Conservation (phyloP, 2,329 filamentous ascomycete genomes). For the Talaromyces sp. region DNA sequence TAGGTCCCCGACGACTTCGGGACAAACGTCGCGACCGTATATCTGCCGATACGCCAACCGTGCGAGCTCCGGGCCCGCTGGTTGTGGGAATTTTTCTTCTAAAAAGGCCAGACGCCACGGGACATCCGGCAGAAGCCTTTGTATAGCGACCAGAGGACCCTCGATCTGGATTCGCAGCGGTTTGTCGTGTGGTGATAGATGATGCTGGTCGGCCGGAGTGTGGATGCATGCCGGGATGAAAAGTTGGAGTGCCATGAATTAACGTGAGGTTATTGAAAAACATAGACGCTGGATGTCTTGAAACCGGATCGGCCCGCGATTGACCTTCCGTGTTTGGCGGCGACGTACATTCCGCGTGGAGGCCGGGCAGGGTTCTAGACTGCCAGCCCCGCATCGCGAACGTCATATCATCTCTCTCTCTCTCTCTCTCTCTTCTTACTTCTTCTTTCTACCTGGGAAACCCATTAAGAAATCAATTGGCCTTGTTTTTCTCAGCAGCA, state of each 20-base stretch:
- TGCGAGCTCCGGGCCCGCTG: slow-evolving; percentile 14
- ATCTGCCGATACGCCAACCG: slow-evolving; percentile 13
- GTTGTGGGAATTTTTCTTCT: slow-evolving; percentile 14
- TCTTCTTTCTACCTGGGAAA: too few relatives aligned
- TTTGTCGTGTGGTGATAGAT: slow-evolving; percentile 12
- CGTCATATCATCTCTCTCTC: not conserved
- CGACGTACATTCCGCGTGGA: not conserved
- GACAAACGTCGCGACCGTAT: slow-evolving; percentile 12
- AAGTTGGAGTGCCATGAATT: slow-evolving; percentile 12
- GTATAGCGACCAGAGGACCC: slow-evolving; percentile 14
- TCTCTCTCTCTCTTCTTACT: not conserved
- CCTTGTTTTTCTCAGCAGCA: not conserved
- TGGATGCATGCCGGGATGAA: slow-evolving; percentile 15
- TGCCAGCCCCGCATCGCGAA: not conserved
- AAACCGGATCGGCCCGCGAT: too few relatives aligned
- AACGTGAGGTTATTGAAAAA: too few relatives aligned
- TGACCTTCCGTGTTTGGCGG: too few relatives aligned
- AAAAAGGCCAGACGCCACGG: not conserved
- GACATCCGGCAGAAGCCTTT: not conserved
- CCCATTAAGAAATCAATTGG: too few relatives aligned
- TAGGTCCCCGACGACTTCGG: slow-evolving; percentile 8
- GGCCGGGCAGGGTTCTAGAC: not conserved
- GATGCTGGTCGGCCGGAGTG: slow-evolving; percentile 11
- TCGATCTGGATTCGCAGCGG: slow-evolving; percentile 18
- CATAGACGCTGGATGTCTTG: too few relatives aligned